Conservation (phyloP, 2,329 filamentous ascomycete genomes). For the Pseudogymnoascus sp. region DNA sequence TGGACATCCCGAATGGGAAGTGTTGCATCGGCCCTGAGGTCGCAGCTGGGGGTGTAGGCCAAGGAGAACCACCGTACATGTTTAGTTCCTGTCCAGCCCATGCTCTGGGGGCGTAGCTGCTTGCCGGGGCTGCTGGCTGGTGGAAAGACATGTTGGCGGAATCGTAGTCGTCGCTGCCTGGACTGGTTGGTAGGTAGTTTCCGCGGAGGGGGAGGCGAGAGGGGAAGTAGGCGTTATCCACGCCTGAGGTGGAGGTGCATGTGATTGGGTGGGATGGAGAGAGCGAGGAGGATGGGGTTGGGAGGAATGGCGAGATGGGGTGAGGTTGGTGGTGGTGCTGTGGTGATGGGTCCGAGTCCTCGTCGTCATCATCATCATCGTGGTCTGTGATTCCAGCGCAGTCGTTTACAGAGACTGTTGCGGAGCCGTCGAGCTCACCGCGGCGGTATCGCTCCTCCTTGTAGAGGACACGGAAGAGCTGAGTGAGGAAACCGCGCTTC, state of each 20-base stretch:
- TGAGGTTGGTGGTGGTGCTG: neutral
- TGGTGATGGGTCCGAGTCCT: neutral
- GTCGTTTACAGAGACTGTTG: neutral
- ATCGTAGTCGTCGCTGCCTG: too few species aligned
- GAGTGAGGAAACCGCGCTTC: constrained; percentile 48
- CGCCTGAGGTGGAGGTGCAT: neutral
- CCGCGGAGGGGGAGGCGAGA: neutral
- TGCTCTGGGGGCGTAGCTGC: neutral
- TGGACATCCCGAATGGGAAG: neutral
- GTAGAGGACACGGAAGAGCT: constrained; percentile 54
- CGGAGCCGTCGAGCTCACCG: constrained; percentile 37
- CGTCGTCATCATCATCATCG: neutral
- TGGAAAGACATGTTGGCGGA: too few species aligned
- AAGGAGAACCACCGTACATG: neutral
- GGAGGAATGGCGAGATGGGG: neutral
- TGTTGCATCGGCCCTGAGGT: neutral
- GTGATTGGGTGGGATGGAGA: neutral
- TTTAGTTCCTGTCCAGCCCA: neutral
- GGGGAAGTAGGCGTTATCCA: neutral
- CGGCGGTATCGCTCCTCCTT: constrained; percentile 48
- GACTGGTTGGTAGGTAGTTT: too few species aligned
- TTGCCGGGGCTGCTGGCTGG: neutral
- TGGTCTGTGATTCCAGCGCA: neutral
- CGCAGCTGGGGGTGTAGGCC: neutral
- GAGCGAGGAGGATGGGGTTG: neutral